Percentiles rank a stretch among this genome's conserved stretches.
Conservation (phyloP, 2,329 filamentous ascomycete species). For the Cercospora sojina region DNA sequence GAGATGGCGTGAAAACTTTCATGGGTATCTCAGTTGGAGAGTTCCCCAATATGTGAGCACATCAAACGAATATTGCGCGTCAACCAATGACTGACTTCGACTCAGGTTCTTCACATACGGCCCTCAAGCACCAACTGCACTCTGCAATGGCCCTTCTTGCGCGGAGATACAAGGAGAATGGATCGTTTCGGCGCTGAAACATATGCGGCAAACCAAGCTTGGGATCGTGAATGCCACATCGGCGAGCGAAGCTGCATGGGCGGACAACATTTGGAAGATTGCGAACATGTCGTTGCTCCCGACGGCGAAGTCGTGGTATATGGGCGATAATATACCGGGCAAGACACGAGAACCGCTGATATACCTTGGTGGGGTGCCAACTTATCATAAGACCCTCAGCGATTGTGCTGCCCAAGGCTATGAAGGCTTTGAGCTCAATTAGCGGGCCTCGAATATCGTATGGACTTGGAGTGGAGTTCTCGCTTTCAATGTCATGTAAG, state of each 20-base stretch:
- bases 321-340: constrained; percentile 45
- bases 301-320: constrained; percentile 34
- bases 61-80: background rate
- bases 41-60: constrained; percentile 35
- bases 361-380: constrained; percentile 15
- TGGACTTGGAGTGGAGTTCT: too few relatives aligned
- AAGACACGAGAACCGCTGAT: constrained; percentile 41
- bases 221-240: constrained; percentile 30
- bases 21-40: constrained; percentile 36
- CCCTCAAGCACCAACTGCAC: constrained; percentile 46
- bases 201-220: constrained; percentile 9
- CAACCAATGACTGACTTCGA: background rate
- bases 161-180: constrained; percentile 41
- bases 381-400: constrained; percentile 5
- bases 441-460: background rate
- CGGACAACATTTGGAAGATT: constrained; percentile 38
- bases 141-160: constrained; percentile 41
- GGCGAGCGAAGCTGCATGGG: constrained; percentile 35
- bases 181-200: constrained; percentile 29
- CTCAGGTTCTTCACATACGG: constrained; percentile 36
- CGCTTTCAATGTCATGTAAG: too few relatives aligned
- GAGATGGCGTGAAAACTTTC: constrained; percentile 40
- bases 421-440: constrained; percentile 1
- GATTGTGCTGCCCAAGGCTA: constrained; percentile 11
- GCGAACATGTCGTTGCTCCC: constrained; percentile 42